phyloP scores from a whole-genome alignment of 1,284 basidiomycete genomes.

The Erythrobasidium hasegawianum region DNA sequence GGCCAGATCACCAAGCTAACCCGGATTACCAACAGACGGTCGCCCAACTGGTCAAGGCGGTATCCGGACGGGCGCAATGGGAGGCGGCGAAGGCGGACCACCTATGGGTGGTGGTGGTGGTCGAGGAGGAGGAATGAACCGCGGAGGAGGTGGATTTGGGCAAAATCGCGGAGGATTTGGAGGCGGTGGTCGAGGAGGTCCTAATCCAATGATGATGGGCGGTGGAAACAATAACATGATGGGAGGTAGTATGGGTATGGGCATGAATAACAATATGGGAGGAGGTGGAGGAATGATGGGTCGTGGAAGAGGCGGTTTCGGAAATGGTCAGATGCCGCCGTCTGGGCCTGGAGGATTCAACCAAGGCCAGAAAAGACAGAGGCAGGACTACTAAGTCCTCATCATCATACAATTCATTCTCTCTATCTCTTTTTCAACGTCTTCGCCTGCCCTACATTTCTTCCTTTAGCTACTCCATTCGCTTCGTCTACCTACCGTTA shows the following conservation, averaged over 20 bases:
- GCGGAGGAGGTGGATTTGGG: slow-evolving; percentile 48
- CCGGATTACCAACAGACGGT: slow-evolving; percentile 53
- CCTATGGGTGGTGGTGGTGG: slow-evolving; percentile 45
- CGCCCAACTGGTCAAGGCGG: slow-evolving; percentile 63
- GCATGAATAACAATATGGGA: slow-evolving; percentile 51
- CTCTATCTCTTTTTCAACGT: not conserved
- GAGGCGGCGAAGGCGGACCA: slow-evolving; percentile 38
- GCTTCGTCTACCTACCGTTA: too few relatives aligned
- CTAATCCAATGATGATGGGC: too few relatives aligned
- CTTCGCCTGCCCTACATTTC: not conserved
- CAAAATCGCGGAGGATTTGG: slow-evolving; percentile 55
- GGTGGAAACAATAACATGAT: slow-evolving; percentile 40
- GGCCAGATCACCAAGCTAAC: too few relatives aligned
- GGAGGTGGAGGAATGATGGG: slow-evolving; percentile 54
- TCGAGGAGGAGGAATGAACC: slow-evolving; percentile 38
- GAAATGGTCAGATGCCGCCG: slow-evolving; percentile 46
- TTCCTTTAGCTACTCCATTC: too few relatives aligned
- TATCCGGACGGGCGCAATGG: slow-evolving; percentile 43
- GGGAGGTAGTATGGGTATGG: slow-evolving; percentile 19
- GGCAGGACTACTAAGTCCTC: slow-evolving; percentile 17
- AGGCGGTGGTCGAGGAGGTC: slow-evolving; percentile 7
- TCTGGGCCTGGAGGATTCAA: not conserved
- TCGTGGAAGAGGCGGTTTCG: slow-evolving; percentile 51
- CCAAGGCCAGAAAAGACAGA: slow-evolving; percentile 30
- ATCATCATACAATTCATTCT: too few relatives aligned